Base-by-base conservation (phyloP, 225 moss, liverwort and hornwort species). In the Marchantia paleacea region DNA sequence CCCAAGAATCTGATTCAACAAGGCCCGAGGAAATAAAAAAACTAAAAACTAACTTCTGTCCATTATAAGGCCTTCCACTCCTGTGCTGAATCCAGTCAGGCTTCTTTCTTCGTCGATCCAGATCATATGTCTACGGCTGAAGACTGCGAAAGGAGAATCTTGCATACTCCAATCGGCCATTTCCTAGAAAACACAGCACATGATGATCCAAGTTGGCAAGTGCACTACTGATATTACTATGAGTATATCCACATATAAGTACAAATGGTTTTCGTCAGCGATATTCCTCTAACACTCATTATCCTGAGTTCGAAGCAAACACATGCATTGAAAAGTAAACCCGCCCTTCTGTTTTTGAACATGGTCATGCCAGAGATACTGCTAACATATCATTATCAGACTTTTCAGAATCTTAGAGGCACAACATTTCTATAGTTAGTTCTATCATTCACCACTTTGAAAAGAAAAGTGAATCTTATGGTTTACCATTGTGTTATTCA, bases 401-500 rank as follows among this genome's bases (percentile, higher is more conserved):
- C 52, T 73, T 53, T 52, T 14, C 14, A 6, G 16, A 26, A 55
- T 52, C 54, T 57, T 74, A 53, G 3, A 28, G 9, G 7, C 26
- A 26, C 1, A 53, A 13, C 54, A 11, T 52, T 71, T 24, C 15
- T 60, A 0, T 9, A 15, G 39, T 76, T 76, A 60, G 50, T 55
- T 28, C 25, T 76, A 75, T 15, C 28, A 76, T 8, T 64, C 19
- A 39, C 39, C n/a, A 64, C 22, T 15, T 64, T 31, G 26, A 47
- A 60, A 54, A 31, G 39, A 60, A 10, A 57, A 19, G 60, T 29
- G 55, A 39, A 39, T 47, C 12, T 10, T 24, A 25, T 55, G 29
- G 15, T 75, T 75, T 55, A 75, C 75, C 75, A 57, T 55, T 55
- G 55, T 50, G 55, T 75, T 75, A 75, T 20, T 76, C 39, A 30